Conservation (phyloP, 2,329 filamentous ascomycete species). For the Aspergillus candidus region DNA sequence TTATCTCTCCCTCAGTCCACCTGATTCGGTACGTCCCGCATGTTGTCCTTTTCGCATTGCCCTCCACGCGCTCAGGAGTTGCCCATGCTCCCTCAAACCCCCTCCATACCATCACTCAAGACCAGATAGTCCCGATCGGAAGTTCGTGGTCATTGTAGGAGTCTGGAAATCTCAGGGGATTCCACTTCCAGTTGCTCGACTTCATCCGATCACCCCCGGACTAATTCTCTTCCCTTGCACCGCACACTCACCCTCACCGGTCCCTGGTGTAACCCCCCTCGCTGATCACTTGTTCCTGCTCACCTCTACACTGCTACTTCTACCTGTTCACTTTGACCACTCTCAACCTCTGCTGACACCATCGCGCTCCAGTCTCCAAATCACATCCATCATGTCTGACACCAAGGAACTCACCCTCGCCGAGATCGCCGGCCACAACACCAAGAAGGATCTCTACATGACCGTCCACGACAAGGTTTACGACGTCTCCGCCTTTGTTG, state of each 20-base stretch:
- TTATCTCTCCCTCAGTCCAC: slow-evolving; percentile 6
- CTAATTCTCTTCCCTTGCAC: background rate
- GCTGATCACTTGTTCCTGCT: too few species aligned
- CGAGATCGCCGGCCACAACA: slow-evolving; percentile 78
- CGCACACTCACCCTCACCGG: too few species aligned
- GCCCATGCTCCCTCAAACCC: background rate
- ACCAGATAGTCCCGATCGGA: background rate
- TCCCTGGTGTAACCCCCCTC: too few species aligned
- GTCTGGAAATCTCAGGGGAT: too few species aligned
- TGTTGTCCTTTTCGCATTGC: slow-evolving; percentile 6
- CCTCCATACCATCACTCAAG: background rate
- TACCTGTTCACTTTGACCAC: too few species aligned
- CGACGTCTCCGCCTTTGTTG: slow-evolving; percentile 79
- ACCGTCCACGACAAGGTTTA: slow-evolving; percentile 98
- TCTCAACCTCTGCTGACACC: background rate
- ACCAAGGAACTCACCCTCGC: slow-evolving; percentile 65
- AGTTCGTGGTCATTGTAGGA: background rate
- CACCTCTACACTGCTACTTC: too few species aligned
- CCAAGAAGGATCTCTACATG: slow-evolving; percentile 86
- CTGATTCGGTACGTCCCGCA: slow-evolving; percentile 1
- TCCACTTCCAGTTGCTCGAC: background rate
- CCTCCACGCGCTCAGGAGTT: slow-evolving; percentile 2
- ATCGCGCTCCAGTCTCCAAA: background rate
- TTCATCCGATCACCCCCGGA: slow-evolving; percentile 2
- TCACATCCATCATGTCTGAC: slow-evolving; percentile 43